phyloP scores from a whole-genome alignment of 176 grass and related monocot genomes.

The Triticum timopheevii region DNA sequence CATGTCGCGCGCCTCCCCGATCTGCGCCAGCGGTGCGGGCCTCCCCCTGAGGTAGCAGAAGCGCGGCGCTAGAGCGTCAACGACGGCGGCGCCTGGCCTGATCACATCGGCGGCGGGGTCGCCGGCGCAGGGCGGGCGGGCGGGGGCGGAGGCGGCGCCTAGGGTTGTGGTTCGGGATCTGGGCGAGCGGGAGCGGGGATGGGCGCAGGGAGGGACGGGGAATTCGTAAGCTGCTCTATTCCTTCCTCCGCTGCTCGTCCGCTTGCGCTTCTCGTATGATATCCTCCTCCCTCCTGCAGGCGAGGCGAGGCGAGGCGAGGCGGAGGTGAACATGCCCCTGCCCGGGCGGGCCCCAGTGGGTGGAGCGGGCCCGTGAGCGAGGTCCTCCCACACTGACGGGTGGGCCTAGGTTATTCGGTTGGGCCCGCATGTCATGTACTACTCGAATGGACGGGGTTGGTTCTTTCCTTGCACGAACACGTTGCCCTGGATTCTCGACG shows the following conservation, averaged over 20 bases:
- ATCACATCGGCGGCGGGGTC: slow-evolving; percentile 35
- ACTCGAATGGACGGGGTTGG: neutral
- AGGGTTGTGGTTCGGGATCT: slow-evolving; percentile 44
- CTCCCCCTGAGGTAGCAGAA: neutral
- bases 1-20: slow-evolving; percentile 41
- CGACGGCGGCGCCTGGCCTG: slow-evolving; percentile 3
- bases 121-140: neutral
- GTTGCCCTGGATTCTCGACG: neutral
- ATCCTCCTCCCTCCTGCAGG: neutral
- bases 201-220: neutral
- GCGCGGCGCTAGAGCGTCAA: neutral
- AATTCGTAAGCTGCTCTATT: neutral
- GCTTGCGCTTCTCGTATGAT: neutral
- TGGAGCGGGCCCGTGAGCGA: neutral
- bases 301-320: too few species aligned
- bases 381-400: neutral
- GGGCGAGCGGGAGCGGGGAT: neutral
- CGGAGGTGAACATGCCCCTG: neutral
- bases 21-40: neutral
- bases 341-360: neutral
- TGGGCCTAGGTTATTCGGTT: accelerated
- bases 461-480: too few species aligned
- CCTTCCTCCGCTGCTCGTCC: neutral
- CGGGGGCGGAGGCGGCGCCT: neutral
- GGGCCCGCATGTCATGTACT: neutral